A percentile compares a stretch with the other conserved stretches of the same genome.
Evolutionary conservation across 2,329 filamentous ascomycete genomes (phyloP).

Genomic region (Apiospora sp.): DNA sequence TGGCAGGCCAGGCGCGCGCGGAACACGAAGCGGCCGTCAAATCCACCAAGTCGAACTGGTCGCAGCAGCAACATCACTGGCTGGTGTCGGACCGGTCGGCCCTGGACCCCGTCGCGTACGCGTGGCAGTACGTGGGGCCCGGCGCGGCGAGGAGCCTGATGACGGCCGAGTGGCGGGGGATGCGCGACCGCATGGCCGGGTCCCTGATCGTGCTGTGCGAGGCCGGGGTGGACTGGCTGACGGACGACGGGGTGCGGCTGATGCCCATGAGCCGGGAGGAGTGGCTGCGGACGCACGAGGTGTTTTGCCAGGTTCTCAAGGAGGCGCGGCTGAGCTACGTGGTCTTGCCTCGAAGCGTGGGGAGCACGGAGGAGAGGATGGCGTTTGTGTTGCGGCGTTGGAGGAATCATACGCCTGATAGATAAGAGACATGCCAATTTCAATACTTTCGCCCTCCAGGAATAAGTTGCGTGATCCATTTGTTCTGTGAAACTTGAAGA

Average conservation of each 20-base stretch:
- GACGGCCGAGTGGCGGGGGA: conserved; percentile 39
- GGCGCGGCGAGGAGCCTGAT: conserved; percentile 38
- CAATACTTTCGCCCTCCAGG: too few relatives aligned
- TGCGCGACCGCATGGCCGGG: conserved; percentile 44
- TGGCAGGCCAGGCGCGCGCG: conserved; percentile 44
- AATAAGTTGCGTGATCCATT: too few relatives aligned
- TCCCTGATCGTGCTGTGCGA: conserved; percentile 49
- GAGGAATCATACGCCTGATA: neutral
- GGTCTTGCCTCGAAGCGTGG: neutral
- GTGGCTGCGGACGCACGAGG: conserved; percentile 34
- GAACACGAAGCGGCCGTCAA: conserved; percentile 35
- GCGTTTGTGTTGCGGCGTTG: conserved; percentile 1
- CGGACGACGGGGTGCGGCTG: conserved; percentile 48
- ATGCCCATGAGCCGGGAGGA: conserved; percentile 41
- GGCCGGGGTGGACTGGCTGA: conserved; percentile 44
- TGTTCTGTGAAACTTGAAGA: neutral
- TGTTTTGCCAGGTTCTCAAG: conserved; percentile 34
- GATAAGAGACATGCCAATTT: neutral
- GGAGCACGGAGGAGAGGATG: neutral
- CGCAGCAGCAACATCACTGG: conserved; percentile 33
- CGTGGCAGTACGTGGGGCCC: conserved; percentile 40
- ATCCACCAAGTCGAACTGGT: too few relatives aligned
- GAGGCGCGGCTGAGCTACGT: neutral
- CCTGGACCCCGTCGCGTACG: conserved; percentile 52
- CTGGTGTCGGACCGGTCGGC: conserved; percentile 54